Base-by-base conservation (phyloP, 2,329 filamentous ascomycete genomes). In the Aspergillus melleus region DNA sequence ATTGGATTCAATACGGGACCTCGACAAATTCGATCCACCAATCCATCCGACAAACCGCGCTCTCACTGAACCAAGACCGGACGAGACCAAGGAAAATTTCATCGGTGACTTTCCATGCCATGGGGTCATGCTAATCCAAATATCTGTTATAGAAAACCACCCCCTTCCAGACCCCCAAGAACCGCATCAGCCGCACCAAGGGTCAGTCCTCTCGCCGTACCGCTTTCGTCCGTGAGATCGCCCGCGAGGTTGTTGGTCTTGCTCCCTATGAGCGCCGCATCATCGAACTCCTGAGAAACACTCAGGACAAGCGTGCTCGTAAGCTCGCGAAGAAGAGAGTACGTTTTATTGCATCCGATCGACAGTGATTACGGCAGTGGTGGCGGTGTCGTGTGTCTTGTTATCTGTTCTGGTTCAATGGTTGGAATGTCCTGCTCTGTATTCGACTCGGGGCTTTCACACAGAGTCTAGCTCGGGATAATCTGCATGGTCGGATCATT, bases 311-410 rank as follows among this genome's bases (percentile, higher is more conserved):
- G 91, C 92, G 94, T 83, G 94, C 94, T 77, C 88, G 94, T 75
- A 97, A 97, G 90, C 91, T 97, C 77, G 94, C 94, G 77, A 98
- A 98, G 93, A 97, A 96, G 91, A 89, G 94, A 82, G 90, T 94
- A 87, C 72, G 90, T 54, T 36, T 32, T 19, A 14, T 24, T 54
- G 53, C 4, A 42, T 42, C 36, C 16, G 36, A 42, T 42, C 36
- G 32, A 22, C 16, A 42, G 36, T 14, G 6, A 14, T 42, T 11
- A n/a, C 16, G 36, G 36, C 36, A 16, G 36, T 42, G 58, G 50
- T 36, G 39, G 50, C 29, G 24, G 22, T 47, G 46, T 52, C 6
- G 46, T 12, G 47, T 46, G 54, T 32, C 32, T 56, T 22, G 30
- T 51, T n/a, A 42, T 14, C 52, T 55, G 49, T 11, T 51, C 16